Conservation (phyloP, 805 yeast species). For the Candida sakaeoensis region DNA sequence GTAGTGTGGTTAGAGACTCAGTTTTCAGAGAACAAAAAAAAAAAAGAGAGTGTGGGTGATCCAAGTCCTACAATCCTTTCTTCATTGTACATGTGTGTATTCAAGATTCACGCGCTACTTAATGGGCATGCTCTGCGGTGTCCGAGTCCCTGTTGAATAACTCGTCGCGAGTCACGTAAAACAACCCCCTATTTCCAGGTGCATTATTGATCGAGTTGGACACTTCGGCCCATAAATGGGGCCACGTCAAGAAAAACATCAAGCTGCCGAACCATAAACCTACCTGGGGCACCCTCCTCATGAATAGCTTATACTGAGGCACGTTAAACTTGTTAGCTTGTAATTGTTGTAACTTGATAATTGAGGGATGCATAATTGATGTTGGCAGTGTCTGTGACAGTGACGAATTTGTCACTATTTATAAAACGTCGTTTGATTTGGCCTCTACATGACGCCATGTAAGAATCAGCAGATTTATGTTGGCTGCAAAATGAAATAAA, state of each 20-base stretch:
- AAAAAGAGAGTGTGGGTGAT: too few relatives aligned
- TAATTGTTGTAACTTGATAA: conserved; percentile 5
- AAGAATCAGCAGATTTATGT: conserved; percentile 4
- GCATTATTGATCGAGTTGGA: conserved; percentile 24
- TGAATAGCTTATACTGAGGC: conserved; percentile 21
- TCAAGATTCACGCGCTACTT: too few relatives aligned
- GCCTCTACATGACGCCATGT: too few relatives aligned
- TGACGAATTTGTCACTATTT: too few relatives aligned
- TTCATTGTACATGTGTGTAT: too few relatives aligned
- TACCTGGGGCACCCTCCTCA: conserved; percentile 28
- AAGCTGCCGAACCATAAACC: conserved; percentile 30
- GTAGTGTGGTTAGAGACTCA: too few relatives aligned
- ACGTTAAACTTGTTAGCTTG: conserved; percentile 3
- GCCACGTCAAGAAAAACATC: conserved; percentile 33
- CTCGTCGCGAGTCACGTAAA: conserved; percentile 5
- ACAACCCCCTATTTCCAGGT: conserved; percentile 21
- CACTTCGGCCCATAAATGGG: conserved; percentile 23
- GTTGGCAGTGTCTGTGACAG: too few relatives aligned
- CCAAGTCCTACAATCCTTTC: too few relatives aligned
- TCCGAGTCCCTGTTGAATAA: not conserved
- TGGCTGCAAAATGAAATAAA: conserved; percentile 4
- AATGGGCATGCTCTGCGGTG: too few relatives aligned
- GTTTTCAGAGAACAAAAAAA: too few relatives aligned
- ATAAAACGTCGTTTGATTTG: too few relatives aligned
- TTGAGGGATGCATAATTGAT: conserved; percentile 6